Percentiles rank a stretch among this genome's conserved stretches.
Conservation (phyloP, 768 basidiomycete genomes). For the Serendipita sp. region DNA sequence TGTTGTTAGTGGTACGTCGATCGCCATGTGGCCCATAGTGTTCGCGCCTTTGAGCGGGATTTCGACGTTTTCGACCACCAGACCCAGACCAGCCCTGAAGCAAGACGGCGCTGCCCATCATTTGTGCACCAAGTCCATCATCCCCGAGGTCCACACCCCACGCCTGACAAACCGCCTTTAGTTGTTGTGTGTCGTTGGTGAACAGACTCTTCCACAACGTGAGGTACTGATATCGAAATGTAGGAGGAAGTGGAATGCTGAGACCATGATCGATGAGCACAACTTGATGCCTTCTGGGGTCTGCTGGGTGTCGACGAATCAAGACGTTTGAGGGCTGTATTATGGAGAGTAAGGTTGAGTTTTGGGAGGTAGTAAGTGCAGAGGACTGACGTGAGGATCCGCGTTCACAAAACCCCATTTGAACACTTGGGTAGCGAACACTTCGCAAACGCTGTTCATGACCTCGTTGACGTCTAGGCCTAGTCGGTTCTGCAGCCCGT, state of each 20-base stretch:
- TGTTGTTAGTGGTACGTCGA: background rate
- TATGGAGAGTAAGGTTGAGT: slow-evolving; percentile 4
- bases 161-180: slow-evolving; percentile 20
- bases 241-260: slow-evolving; percentile 55
- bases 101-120: slow-evolving; percentile 24
- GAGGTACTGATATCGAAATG: slow-evolving; percentile 64
- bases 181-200: slow-evolving; percentile 21
- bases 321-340: slow-evolving; percentile 61
- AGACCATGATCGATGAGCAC: slow-evolving; percentile 88
- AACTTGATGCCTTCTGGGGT: slow-evolving; percentile 35
- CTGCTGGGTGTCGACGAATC: slow-evolving; percentile 41
- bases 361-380: no score
- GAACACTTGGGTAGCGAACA: slow-evolving; percentile 84
- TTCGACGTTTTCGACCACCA: slow-evolving; percentile 7
- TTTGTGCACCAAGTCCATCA: slow-evolving; percentile 3
- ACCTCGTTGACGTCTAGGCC: slow-evolving; percentile 25
- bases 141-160: slow-evolving; percentile 20
- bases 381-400: slow-evolving; percentile 29
- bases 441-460: slow-evolving; percentile 77
- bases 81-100: slow-evolving; percentile 22
- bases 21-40: background rate
- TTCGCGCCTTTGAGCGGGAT: no score
- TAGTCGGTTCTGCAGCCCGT: slow-evolving; percentile 19
- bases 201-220: slow-evolving; percentile 43
- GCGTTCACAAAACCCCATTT: slow-evolving; percentile 85